Base-by-base conservation (phyloP, 1,284 basidiomycete species). In the Ustilago lituana region DNA sequence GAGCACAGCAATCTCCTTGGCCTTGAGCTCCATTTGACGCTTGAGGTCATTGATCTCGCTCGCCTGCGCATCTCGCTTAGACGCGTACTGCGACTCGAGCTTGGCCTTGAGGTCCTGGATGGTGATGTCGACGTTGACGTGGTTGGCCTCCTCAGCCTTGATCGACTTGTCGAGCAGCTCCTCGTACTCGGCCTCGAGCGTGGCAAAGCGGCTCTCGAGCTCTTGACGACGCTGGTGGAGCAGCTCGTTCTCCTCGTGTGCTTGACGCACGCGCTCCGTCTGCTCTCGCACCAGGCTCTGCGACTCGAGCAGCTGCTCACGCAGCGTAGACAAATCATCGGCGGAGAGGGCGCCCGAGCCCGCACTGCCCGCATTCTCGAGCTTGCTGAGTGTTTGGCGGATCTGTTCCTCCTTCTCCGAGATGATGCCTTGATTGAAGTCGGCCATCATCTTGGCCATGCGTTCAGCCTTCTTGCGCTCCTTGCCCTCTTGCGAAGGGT, bases 381-480 rank as follows among this genome's bases (percentile, higher is more conserved):
- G 86, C 82, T 94, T 94, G 23, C 88, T 85, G 57, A 96, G 86
- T 45, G 92, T 87, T 47, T 89, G 87, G 56, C 93, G 89, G 76
- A 96, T 87, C 76, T 93, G 91, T 77, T 94, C 92, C 82, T 95
- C 93, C 85, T 93, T 92, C 85, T 95, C 93, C 35, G 92, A 93
- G 82, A 94, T 74, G 91, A 88, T 85, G 94, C 94, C 77, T 29
- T 77, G 69, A 52, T 76, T 78, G 78, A 98, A 96, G 84, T 96
- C 95, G 64, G 94, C 93, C 94, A 99, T 97, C 93, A 99, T 96
- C 73, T 95, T 86, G n/a, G 92, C 94, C 91, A 99, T 93, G 87
- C 96, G 96, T 85, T 98, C 95, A 78, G 96, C 94, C 84, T 98
- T 98, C 83, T 93, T 89, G 86, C 93, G 95, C 86, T 98, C 95